Evolutionary conservation across 805 yeast genomes (phyloP).

Genomic region (Starmerella khaoyaiensis): DNA sequence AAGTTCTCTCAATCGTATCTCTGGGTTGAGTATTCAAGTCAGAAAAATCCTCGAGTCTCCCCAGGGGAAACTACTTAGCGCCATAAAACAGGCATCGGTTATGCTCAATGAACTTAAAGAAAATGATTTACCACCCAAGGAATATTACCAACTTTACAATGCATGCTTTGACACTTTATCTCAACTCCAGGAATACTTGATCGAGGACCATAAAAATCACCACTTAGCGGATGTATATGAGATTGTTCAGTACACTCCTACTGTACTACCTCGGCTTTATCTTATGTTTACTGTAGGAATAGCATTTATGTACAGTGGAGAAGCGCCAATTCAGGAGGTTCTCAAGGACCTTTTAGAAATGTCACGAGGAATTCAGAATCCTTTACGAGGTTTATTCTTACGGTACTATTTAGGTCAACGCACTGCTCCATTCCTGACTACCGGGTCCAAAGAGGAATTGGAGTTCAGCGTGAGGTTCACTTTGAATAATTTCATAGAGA

Average conservation of each 20-base stretch:
- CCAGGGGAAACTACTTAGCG: constrained; percentile 60
- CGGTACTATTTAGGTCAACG: constrained; percentile 81
- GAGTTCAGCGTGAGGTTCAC: constrained; percentile 66
- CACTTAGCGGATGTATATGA: constrained; percentile 85
- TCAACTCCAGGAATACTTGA: constrained; percentile 48
- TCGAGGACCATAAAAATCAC: constrained; percentile 52
- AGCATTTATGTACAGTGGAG: constrained; percentile 64
- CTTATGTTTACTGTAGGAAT: constrained; percentile 93
- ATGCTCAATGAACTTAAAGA: constrained; percentile 74
- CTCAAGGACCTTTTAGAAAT: constrained; percentile 94
- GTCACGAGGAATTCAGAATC: constrained; percentile 95
- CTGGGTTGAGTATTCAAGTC: constrained; percentile 64
- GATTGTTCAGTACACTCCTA: constrained; percentile 84
- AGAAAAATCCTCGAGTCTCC: constrained; percentile 56
- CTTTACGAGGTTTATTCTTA: constrained; percentile 79
- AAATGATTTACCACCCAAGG: constrained; percentile 65
- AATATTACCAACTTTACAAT: constrained; percentile 84
- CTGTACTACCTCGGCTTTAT: constrained; percentile 80
- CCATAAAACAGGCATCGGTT: constrained; percentile 73
- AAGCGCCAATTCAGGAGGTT: constrained; percentile 71
- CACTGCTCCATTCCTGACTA: constrained; percentile 53
- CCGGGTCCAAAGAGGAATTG: constrained; percentile 24
- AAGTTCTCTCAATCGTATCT: constrained; percentile 40
- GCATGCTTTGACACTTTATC: constrained; percentile 72
- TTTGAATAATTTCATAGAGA: constrained; percentile 79